These are phyloP conservation scores for Talaromyces sp. DNA, from an alignment of 2,329 filamentous ascomycete species.

Conservation along the genomic window DNA sequence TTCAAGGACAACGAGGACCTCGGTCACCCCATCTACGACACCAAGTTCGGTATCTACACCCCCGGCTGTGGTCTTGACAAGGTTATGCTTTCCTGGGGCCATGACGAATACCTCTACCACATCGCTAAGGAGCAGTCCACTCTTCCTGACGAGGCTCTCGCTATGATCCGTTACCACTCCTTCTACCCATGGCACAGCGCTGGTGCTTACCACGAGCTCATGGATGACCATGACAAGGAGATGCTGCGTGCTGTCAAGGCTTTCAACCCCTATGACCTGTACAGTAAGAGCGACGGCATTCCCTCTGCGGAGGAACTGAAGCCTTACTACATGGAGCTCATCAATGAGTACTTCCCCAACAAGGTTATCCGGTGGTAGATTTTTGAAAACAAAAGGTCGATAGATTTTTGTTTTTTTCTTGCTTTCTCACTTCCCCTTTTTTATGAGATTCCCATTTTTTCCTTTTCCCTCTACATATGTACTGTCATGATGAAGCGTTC, in stretches of 20 bases:
- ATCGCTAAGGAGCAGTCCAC: conserved; percentile 80
- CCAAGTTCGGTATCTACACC: conserved; percentile 77
- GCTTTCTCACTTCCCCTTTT: conserved; percentile 5
- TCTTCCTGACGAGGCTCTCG: conserved; percentile 78
- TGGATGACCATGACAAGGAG: conserved; percentile 77
- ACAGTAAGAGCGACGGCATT: conserved; percentile 85
- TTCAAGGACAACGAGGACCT: conserved; percentile 78
- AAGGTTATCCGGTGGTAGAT: conserved; percentile 69
- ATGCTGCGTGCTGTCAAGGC: conserved; percentile 81
- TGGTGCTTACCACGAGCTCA: conserved; percentile 78
- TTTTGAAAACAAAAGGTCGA: not conserved
- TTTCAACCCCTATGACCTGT: conserved; percentile 90
- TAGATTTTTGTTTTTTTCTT: not conserved
- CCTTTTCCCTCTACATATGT: conserved; percentile 4
- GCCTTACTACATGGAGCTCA: conserved; percentile 74
- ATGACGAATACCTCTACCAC: conserved; percentile 64
- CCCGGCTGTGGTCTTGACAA: conserved; percentile 81
- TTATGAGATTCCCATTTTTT: conserved; percentile 25
- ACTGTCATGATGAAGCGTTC: conserved; percentile 18
- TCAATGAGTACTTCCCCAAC: conserved; percentile 72
- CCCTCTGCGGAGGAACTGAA: conserved; percentile 77
- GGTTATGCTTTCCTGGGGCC: conserved; percentile 85
- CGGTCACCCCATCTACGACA: conserved; percentile 70
- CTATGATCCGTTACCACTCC: conserved; percentile 91
- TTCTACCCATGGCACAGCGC: conserved; percentile 91